These are phyloP conservation scores for Sicyos baderoa DNA, from an alignment of 306 rosid species.

Conservation along the genomic window DNA sequence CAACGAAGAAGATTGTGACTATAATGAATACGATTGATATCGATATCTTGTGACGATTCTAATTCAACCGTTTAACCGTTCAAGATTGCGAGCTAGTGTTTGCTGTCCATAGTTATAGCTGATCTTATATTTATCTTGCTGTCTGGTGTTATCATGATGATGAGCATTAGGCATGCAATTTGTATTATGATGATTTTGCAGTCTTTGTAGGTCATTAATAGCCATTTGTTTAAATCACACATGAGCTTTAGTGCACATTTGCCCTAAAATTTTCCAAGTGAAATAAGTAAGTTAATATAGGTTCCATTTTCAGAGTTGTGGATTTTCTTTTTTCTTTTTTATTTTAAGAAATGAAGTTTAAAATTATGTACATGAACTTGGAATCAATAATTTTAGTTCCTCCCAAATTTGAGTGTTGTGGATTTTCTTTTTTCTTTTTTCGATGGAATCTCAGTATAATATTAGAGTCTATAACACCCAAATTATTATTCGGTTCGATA, in stretches of 20 bases:
- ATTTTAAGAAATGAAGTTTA: neutral
- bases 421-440: too few relatives aligned
- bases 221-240: neutral
- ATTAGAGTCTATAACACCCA: too few relatives aligned
- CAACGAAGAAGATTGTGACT: slow-evolving; percentile 8
- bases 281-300: neutral
- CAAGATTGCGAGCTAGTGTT: neutral
- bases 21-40: slow-evolving; percentile 17
- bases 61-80: neutral
- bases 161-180: neutral
- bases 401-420: too few relatives aligned
- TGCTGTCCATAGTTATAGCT: neutral
- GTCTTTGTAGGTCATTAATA: neutral
- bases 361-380: neutral
- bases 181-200: neutral
- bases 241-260: neutral
- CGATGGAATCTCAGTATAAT: too few relatives aligned
- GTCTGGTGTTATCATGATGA: neutral
- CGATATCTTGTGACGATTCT: neutral
- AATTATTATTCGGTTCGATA: too few relatives aligned
- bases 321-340: neutral
- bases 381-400: neutral
- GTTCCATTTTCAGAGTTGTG: neutral
- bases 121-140: slow-evolving; percentile 3
- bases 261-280: neutral